A percentile compares a stretch with the other conserved stretches of the same genome.
phyloP scores from a whole-genome alignment of 371 early-diverging fungal species.

The Mortierella sp. region DNA sequence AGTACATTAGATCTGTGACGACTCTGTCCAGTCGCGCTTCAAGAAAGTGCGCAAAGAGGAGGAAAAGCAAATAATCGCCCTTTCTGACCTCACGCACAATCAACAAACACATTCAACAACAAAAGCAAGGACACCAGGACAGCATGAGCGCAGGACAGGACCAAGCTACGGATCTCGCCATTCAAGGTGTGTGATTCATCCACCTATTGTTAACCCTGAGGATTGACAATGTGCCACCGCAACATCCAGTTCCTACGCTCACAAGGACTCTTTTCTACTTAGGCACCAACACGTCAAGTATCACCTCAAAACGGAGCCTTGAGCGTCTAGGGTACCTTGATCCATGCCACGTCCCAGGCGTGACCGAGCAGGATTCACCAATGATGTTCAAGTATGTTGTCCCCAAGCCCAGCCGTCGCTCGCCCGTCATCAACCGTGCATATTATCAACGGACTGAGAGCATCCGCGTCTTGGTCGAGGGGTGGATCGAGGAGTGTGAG shows the following conservation, averaged over 20 bases:
- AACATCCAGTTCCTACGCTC: neutral
- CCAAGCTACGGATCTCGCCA: slow-evolving; percentile 36
- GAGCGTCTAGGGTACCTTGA: slow-evolving; percentile 52
- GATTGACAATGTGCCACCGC: neutral
- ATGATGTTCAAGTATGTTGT: slow-evolving; percentile 52
- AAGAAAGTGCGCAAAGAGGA: neutral
- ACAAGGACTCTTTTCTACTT: neutral
- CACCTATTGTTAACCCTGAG: neutral
- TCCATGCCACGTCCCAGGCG: slow-evolving; percentile 34
- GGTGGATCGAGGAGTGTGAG: slow-evolving; percentile 54
- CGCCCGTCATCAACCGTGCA: slow-evolving; percentile 57
- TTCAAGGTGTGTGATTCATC: slow-evolving; percentile 12
- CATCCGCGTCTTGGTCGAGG: slow-evolving; percentile 44
- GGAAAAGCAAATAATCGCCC: neutral
- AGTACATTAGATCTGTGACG: too few relatives aligned
- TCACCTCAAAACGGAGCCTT: slow-evolving; percentile 53
- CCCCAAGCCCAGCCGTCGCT: slow-evolving; percentile 44
- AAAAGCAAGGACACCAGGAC: neutral
- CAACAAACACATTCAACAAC: neutral
- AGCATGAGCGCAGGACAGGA: slow-evolving; percentile 14
- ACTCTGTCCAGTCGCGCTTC: too few relatives aligned
- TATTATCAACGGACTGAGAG: slow-evolving; percentile 47
- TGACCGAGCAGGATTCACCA: slow-evolving; percentile 46
- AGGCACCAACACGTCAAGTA: slow-evolving; percentile 58
- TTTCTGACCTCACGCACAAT: neutral